phyloP scores from a whole-genome alignment of 805 yeast genomes.

The Nakazawaea populi region DNA sequence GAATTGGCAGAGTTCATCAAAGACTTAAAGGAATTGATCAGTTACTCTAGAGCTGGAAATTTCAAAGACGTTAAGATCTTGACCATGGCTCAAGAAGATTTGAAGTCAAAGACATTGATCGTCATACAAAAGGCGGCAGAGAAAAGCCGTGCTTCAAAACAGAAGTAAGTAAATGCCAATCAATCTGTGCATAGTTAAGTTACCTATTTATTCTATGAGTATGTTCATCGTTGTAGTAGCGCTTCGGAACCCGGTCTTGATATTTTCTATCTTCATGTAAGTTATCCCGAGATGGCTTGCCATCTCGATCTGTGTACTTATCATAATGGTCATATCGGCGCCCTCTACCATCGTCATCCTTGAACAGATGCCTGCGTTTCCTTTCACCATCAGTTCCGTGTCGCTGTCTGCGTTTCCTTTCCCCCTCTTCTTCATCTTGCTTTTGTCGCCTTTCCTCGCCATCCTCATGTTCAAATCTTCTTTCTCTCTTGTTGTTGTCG shows the following conservation, averaged over 20 bases:
- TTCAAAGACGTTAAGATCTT: conserved; percentile 22
- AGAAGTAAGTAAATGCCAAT: no score
- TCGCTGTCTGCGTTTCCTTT: no score
- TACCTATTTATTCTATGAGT: neutral
- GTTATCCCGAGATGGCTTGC: no score
- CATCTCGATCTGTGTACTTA: no score
- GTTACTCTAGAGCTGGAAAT: conserved; percentile 23
- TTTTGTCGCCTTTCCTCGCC: no score
- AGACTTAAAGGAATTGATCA: conserved; percentile 22
- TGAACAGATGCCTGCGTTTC: no score
- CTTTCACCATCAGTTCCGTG: no score
- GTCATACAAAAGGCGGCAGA: conserved; percentile 23
- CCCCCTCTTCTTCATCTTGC: no score
- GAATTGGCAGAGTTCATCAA: conserved; percentile 15
- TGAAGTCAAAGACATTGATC: conserved; percentile 22
- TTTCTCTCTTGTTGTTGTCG: neutral
- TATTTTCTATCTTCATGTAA: neutral
- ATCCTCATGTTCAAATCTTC: no score
- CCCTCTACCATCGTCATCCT: no score
- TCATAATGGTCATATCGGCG: no score
- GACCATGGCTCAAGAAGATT: conserved; percentile 28
- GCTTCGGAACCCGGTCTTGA: neutral
- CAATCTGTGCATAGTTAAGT: neutral
- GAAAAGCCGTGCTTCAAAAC: conserved; percentile 12
- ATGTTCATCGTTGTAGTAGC: neutral